Evolutionary conservation across 306 rosid genomes (phyloP).

Genomic region (Inga laurina): DNA sequence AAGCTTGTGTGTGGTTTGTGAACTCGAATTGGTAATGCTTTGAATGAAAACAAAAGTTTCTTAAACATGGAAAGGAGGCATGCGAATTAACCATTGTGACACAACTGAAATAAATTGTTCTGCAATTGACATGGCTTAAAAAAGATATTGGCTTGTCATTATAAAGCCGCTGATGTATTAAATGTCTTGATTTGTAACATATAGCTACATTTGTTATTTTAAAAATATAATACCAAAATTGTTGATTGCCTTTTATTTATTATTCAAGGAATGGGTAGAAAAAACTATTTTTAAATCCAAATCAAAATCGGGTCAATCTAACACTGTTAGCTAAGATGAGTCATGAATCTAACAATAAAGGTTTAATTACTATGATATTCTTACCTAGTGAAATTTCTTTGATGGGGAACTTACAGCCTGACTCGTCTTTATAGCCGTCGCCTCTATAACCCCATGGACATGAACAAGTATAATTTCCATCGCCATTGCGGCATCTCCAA

Average conservation of each 20-base stretch:
- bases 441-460: neutral
- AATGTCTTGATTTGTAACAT: neutral
- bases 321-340: too few relatives aligned
- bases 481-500: neutral
- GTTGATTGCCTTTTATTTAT: too few relatives aligned
- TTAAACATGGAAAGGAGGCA: neutral
- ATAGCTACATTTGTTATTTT: too few relatives aligned
- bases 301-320: too few relatives aligned
- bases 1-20: too few relatives aligned
- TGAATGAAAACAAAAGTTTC: too few relatives aligned
- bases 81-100: neutral
- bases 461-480: neutral
- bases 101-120: neutral
- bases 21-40: too few relatives aligned
- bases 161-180: neutral
- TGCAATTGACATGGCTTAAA: neutral
- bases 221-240: too few relatives aligned
- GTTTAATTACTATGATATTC: neutral
- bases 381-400: neutral
- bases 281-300: neutral
- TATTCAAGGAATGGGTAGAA: too few relatives aligned
- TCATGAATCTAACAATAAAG: too few relatives aligned
- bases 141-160: neutral
- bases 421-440: neutral
- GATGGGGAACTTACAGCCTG: neutral